These are phyloP conservation scores for Hypoxylon lienhwacheense DNA, from an alignment of 495 filamentous ascomycete genomes.

Conservation along the genomic window DNA sequence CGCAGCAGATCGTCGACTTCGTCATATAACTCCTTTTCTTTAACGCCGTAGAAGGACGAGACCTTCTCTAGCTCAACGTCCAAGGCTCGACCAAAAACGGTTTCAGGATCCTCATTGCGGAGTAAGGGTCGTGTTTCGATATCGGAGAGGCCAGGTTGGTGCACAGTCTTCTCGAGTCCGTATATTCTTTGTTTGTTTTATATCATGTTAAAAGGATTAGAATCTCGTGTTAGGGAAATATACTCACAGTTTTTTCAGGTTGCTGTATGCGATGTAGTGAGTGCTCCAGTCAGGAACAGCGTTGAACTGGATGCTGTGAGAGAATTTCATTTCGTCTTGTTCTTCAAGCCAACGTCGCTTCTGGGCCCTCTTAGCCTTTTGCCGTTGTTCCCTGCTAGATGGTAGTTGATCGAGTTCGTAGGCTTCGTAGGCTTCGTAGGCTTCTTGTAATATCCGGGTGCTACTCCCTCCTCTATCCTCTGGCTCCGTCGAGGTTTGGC, in stretches of 20 bases:
- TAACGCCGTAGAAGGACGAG: constrained; percentile 81
- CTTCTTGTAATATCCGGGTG: not conserved
- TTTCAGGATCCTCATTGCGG: constrained; percentile 69
- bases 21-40: constrained; percentile 80
- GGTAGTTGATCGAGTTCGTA: constrained; percentile 42
- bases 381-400: constrained; percentile 22
- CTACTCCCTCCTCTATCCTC: constrained; percentile 49
- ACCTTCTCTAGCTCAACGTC: constrained; percentile 94
- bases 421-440: constrained; percentile 10
- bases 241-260: constrained; percentile 94
- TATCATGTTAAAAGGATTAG: too few species aligned
- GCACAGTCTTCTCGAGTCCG: constrained; percentile 78
- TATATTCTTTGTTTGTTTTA: too few species aligned
- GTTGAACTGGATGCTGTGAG: constrained; percentile 99
- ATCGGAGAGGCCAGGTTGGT: constrained; percentile 61
- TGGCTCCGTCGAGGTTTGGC: constrained; percentile 24
- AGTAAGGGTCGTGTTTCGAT: constrained; percentile 85
- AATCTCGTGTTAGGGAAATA: too few species aligned
- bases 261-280: constrained; percentile 96
- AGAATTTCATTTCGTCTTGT: constrained; percentile 97
- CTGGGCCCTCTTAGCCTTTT: constrained; percentile 45
- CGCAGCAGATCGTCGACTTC: constrained; percentile 75
- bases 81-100: constrained; percentile 74
- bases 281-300: constrained; percentile 98
- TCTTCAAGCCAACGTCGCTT: constrained; percentile 60